Evolutionary conservation across 2,329 filamentous ascomycete species (phyloP).

Genomic region (Septoria linicola): DNA sequence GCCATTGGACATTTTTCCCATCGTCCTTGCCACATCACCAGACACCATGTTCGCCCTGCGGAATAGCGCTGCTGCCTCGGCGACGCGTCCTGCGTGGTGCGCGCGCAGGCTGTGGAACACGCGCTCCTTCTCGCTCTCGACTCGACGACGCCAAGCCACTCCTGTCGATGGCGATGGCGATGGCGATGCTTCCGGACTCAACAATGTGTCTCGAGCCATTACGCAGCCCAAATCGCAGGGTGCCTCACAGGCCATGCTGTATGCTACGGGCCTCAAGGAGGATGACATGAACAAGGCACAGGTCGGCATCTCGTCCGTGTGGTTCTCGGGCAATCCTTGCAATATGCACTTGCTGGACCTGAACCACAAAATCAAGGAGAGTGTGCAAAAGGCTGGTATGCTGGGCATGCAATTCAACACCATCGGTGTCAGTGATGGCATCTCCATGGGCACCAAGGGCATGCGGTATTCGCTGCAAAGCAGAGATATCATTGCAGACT

Average conservation of each 20-base stretch:
- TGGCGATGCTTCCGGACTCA: conserved; percentile 54
- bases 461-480: conserved; percentile 86
- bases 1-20: no score
- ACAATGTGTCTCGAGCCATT: conserved; percentile 79
- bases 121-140: conserved; percentile 15
- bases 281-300: conserved; percentile 93
- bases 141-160: conserved; percentile 26
- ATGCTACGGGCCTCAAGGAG: conserved; percentile 85
- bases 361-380: conserved; percentile 72
- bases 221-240: conserved; percentile 98
- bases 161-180: conserved; percentile 27
- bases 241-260: conserved; percentile 98
- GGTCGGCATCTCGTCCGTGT: conserved; percentile 95
- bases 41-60: conserved; percentile 22
- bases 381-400: conserved; percentile 70
- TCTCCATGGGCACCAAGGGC: conserved; percentile 96
- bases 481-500: conserved; percentile 94
- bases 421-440: conserved; percentile 93
- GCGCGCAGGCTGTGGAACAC: conserved; percentile 26
- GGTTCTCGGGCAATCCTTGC: conserved; percentile 97
- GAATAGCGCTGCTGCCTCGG: conserved; percentile 9
- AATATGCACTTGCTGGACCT: conserved; percentile 98
- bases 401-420: conserved; percentile 99
- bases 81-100: conserved; percentile 28
- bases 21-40: no score